Percentiles rank a stretch among this genome's conserved stretches.
These are phyloP conservation scores for Silene noctiflora DNA, from an alignment of 179 eudicot species.

Conservation along the genomic window DNA sequence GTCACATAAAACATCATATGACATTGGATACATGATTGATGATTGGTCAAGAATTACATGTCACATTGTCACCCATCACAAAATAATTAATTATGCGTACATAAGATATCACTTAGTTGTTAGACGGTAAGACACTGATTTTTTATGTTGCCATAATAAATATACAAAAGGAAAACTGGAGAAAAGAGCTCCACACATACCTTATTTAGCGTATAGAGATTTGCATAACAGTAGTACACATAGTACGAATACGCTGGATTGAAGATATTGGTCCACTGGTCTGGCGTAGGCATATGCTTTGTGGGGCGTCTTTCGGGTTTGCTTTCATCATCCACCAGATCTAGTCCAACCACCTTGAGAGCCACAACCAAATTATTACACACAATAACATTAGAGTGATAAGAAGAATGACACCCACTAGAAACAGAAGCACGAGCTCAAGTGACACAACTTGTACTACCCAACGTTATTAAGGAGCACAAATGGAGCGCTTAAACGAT, in stretches of 20 bases:
- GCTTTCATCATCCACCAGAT: conserved; percentile 98
- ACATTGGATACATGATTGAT: background rate
- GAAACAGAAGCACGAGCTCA: background rate
- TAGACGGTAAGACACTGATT: background rate
- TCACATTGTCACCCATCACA: background rate
- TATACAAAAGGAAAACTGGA: background rate
- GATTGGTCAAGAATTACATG: background rate
- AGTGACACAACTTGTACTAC: background rate
- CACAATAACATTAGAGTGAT: conserved; percentile 7
- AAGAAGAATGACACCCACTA: conserved; percentile 5
- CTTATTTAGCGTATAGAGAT: conserved; percentile 95
- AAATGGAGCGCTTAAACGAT: background rate
- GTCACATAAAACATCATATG: too few species aligned
- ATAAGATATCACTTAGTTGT: background rate
- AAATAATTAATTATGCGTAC: background rate
- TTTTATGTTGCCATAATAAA: conserved; percentile 2
- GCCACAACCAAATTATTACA: conserved; percentile 8
- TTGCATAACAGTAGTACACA: conserved; percentile 92
- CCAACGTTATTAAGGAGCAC: background rate
- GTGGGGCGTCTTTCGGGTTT: conserved; percentile 99
- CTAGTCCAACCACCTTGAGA: conserved; percentile 88
- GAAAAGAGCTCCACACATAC: conserved; percentile 31
- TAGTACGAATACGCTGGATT: conserved; percentile 97
- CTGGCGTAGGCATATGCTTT: conserved; percentile 98
- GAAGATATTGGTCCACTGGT: conserved; percentile 93